These are phyloP conservation scores for Nidularia pulvinata DNA, from an alignment of 768 basidiomycete genomes.

Conservation along the genomic window DNA sequence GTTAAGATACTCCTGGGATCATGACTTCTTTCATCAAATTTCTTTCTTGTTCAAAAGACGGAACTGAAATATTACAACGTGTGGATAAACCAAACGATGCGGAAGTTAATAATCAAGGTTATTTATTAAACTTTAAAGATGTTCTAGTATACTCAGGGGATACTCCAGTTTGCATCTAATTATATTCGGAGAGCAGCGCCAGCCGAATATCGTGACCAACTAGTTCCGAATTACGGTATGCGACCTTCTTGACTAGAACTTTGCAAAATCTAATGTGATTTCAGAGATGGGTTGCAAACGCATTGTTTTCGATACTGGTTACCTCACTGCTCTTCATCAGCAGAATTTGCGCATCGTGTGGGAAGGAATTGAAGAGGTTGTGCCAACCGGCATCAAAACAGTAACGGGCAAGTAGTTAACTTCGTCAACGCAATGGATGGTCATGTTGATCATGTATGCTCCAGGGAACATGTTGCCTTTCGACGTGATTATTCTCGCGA, in stretches of 20 bases:
- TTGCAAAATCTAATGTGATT: not conserved
- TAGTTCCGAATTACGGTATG: not conserved
- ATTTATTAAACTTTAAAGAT: no score
- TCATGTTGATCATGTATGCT: no score
- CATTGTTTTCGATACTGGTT: constrained; percentile 47
- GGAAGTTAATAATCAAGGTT: no score
- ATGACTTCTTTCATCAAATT: no score
- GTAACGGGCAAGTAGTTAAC: constrained; percentile 22
- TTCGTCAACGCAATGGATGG: no score
- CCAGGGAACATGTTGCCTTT: constrained; percentile 13
- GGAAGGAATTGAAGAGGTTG: constrained; percentile 33
- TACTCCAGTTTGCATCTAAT: no score
- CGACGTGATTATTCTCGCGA: constrained; percentile 38
- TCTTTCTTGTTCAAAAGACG: no score
- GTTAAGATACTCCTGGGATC: not conserved
- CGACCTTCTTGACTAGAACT: no score
- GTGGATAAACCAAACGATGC: no score
- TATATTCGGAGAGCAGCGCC: no score
- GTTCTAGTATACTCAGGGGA: no score
- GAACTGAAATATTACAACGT: no score
- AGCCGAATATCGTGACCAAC: constrained; percentile 44
- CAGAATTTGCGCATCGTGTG: constrained; percentile 44
- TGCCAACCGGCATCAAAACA: constrained; percentile 38
- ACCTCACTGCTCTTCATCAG: constrained; percentile 38
- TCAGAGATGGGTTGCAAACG: constrained; percentile 48